A percentile compares a stretch with the other conserved stretches of the same genome.
Evolutionary conservation across 805 yeast genomes (phyloP).

Genomic region (Suhomyces tanzawaensis): DNA sequence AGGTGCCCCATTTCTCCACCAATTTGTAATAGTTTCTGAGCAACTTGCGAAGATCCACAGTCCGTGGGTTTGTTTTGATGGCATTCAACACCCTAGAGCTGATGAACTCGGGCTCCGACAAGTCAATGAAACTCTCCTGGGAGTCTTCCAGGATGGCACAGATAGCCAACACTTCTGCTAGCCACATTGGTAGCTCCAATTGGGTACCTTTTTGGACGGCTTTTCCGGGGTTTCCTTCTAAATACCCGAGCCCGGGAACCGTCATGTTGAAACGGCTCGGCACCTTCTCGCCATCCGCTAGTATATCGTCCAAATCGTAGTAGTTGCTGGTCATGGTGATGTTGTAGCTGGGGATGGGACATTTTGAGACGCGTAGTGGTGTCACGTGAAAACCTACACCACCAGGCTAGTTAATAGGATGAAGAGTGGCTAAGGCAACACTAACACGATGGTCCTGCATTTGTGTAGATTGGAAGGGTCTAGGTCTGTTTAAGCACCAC

Average conservation of each 20-base stretch:
- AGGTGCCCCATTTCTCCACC: constrained; percentile 71
- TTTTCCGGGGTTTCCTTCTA: constrained; percentile 74
- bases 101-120: constrained; percentile 71
- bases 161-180: constrained; percentile 72
- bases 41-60: constrained; percentile 66
- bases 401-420: too few relatives aligned
- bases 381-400: too few relatives aligned
- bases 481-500: too few relatives aligned
- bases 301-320: constrained; percentile 74
- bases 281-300: constrained; percentile 67
- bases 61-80: constrained; percentile 65
- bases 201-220: constrained; percentile 57
- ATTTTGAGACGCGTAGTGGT: too few relatives aligned
- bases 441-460: too few relatives aligned
- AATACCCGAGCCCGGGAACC: constrained; percentile 84
- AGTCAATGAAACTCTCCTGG: constrained; percentile 56
- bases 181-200: constrained; percentile 83
- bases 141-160: constrained; percentile 34
- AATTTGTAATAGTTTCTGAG: constrained; percentile 66
- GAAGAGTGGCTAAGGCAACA: too few relatives aligned
- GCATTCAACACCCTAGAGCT: constrained; percentile 71
- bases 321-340: constrained; percentile 29
- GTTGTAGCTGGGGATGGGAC: too few relatives aligned
- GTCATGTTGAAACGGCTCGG: constrained; percentile 78
- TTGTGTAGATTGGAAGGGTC: too few relatives aligned